phyloP scores from a whole-genome alignment of 2,329 filamentous ascomycete species.

The Westerdykella ornata region DNA sequence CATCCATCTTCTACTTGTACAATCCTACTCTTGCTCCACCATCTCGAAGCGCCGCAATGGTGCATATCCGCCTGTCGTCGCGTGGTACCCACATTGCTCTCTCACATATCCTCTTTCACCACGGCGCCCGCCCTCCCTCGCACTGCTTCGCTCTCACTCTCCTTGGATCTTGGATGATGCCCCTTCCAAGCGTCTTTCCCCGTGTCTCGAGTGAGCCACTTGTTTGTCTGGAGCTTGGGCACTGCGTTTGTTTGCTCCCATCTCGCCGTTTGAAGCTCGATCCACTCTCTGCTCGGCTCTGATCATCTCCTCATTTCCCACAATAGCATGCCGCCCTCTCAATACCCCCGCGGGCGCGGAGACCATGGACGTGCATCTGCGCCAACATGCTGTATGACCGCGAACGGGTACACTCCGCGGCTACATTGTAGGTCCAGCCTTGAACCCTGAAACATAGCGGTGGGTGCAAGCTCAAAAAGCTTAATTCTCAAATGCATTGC shows the following conservation, averaged over 20 bases:
- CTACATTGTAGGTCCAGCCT: constrained; percentile 28
- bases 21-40: not conserved
- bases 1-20: constrained; percentile 1
- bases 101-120: not conserved
- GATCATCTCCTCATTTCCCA: constrained; percentile 1
- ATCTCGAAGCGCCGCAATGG: constrained; percentile 25
- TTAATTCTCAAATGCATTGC: constrained; percentile 27
- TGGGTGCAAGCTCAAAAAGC: constrained; percentile 28
- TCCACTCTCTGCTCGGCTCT: no score
- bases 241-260: not conserved
- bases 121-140: constrained; percentile 8
- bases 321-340: not conserved
- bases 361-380: not conserved
- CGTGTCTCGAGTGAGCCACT: not conserved
- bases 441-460: constrained; percentile 30
- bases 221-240: not conserved
- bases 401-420: constrained; percentile 17
- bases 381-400: constrained; percentile 2
- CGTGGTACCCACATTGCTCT: constrained; percentile 8
- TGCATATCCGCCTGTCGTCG: constrained; percentile 30
- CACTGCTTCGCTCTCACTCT: constrained; percentile 11
- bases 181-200: not conserved
- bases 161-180: constrained; percentile 11
- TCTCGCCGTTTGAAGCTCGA: not conserved
- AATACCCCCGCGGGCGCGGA: not conserved